Base-by-base conservation (phyloP, 208 protist species). In the Acanthamoeba lenticulata region DNA sequence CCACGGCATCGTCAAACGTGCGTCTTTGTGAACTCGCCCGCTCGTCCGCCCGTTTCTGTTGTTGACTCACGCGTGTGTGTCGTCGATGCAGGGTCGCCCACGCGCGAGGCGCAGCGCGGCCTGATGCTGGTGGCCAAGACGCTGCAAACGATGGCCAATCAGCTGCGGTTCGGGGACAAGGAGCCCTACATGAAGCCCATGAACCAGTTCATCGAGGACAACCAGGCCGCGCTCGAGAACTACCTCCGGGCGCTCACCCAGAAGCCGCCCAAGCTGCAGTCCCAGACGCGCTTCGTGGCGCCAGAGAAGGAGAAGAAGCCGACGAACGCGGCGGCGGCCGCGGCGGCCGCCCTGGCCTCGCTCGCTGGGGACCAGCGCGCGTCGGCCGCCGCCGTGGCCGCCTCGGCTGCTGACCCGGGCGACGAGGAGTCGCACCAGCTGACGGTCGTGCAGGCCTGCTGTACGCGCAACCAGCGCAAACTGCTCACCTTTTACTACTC, bases 101-200 rank as follows among this genome's bases (percentile, higher is more conserved):
- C 88, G 42, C 88, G 88, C 44, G 88, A 69, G 60, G 60, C 60
- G 60, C 60, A 77, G 40, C 17, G 89, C 11, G 36, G 36, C 5
- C 44, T 93, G 38, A 55, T 60, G 38, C 44, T 93, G 44, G 65
- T 79, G 65, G 89, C 89, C 34, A 93, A 93, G 65, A 32, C 27
- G 42, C 62, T 93, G 36, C 89, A 93, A 32, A 93, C 89, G 40
- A 49, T 93, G 89, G 89, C 36, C 42, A 93, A 93, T 36, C 88
- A 92, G 88, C 36, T 92, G 17, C 42, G 60, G 36, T 92, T 92
- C 60, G 88, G 88, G 29, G 88, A 92, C 21, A 92, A 92, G 60
- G 88, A 92, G 60, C 57, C 52, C 52, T 92, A 77, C 88, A 92
- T 92, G 88, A 67, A 92, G 40, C 88, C 88, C 29, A 92, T 92